phyloP scores from a whole-genome alignment of 345 rosid species.

The Bruguiera gymnorhiza region DNA sequence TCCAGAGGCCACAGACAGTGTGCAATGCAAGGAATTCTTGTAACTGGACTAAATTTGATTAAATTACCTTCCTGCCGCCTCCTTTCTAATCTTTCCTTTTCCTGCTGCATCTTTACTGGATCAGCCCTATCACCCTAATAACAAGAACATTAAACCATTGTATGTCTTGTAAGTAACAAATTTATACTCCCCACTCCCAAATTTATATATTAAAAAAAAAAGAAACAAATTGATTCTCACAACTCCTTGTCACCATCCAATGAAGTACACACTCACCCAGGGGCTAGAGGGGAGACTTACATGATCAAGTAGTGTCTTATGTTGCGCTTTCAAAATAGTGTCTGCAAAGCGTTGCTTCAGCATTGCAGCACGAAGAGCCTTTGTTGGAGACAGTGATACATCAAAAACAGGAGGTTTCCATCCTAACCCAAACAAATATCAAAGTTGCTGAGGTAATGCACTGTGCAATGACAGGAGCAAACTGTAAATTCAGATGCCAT shows the following conservation, averaged over 20 bases:
- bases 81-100: constrained; percentile 65
- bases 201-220: neutral
- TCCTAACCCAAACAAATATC: constrained; percentile 31
- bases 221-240: neutral
- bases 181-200: neutral
- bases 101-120: constrained; percentile 49
- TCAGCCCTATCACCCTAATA: constrained; percentile 63
- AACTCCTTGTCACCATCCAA: too few species aligned
- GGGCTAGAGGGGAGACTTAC: constrained; percentile 29
- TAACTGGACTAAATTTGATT: neutral
- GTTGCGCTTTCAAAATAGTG: constrained; percentile 66
- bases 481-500: neutral
- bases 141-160: constrained; percentile 3
- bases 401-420: constrained; percentile 38
- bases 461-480: neutral
- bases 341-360: constrained; percentile 71
- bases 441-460: neutral
- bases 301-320: constrained; percentile 54
- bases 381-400: constrained; percentile 59
- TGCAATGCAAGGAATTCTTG: too few species aligned
- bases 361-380: constrained; percentile 80
- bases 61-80: constrained; percentile 69
- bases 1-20: too few species aligned
- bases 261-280: too few species aligned
- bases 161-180: neutral